phyloP scores from a whole-genome alignment of 108 stramenopile species.

The Cyclotella baltica region DNA sequence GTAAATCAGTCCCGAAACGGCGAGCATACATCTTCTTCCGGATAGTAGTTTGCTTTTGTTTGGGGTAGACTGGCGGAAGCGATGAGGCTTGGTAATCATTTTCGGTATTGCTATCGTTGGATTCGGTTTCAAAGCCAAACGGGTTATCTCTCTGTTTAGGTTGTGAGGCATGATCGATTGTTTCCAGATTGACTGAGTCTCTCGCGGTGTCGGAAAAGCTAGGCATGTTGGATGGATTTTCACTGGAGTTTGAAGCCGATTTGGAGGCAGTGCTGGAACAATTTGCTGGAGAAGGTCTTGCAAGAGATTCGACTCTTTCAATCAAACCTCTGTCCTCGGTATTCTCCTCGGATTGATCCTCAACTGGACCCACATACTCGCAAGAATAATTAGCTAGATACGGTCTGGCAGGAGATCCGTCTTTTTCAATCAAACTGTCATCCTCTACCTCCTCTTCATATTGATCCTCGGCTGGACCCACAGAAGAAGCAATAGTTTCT shows the following conservation, averaged over 20 bases:
- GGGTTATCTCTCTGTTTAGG: neutral
- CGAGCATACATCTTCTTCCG: constrained; percentile 1
- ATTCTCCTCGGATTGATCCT: too few relatives aligned
- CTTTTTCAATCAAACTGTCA: too few relatives aligned
- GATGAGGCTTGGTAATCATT: neutral
- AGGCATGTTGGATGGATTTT: neutral
- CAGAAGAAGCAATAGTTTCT: neutral
- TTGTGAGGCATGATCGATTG: neutral
- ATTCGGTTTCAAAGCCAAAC: neutral
- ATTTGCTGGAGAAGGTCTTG: neutral
- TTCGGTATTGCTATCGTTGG: neutral
- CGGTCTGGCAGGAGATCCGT: too few relatives aligned
- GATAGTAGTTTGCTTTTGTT: neutral
- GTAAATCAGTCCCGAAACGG: neutral
- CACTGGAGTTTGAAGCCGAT: neutral
- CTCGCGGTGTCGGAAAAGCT: too few relatives aligned
- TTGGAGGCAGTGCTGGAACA: neutral
- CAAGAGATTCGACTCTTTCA: too few relatives aligned
- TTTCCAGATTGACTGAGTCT: too few relatives aligned
- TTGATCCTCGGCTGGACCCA: too few relatives aligned
- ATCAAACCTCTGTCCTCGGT: too few relatives aligned
- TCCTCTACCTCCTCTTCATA: too few relatives aligned
- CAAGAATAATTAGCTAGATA: too few relatives aligned
- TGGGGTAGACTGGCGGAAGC: neutral
- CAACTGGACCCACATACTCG: too few relatives aligned